phyloP scores from a whole-genome alignment of 805 yeast species.

The Candida silvicultrix region DNA sequence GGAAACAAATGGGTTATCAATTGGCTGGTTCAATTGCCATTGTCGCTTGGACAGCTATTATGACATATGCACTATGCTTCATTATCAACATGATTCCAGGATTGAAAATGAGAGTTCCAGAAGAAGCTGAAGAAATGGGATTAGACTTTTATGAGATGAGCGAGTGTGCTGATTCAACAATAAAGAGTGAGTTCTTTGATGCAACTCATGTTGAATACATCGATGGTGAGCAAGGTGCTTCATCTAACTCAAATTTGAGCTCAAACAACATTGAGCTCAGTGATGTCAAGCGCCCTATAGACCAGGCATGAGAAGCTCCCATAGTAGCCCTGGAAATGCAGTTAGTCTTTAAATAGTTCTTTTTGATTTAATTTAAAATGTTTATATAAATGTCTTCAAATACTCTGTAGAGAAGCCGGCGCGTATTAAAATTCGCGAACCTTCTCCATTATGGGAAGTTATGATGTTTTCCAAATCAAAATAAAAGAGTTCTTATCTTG shows the following conservation, averaged over 20 bases:
- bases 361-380: too few species aligned
- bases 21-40: slow-evolving; percentile 47
- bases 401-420: too few species aligned
- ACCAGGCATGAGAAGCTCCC: too few species aligned
- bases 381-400: too few species aligned
- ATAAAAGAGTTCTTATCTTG: neutral
- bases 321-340: too few species aligned
- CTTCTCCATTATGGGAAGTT: neutral
- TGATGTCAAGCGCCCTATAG: slow-evolving; percentile 3
- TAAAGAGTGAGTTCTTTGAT: neutral
- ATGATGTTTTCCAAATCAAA: neutral
- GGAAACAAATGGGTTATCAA: slow-evolving; percentile 88
- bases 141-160: slow-evolving; percentile 45
- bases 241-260: neutral
- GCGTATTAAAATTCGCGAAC: neutral
- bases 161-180: slow-evolving; percentile 35
- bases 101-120: slow-evolving; percentile 34
- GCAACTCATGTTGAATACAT: slow-evolving; percentile 11
- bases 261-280: slow-evolving; percentile 1
- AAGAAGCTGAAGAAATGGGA: slow-evolving; percentile 44
- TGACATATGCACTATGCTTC: slow-evolving; percentile 37
- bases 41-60: slow-evolving; percentile 37
- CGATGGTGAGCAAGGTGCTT: slow-evolving; percentile 3
- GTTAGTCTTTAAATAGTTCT: too few species aligned
- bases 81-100: slow-evolving; percentile 48